A percentile compares a stretch with the other conserved stretches of the same genome.
Evolutionary conservation across 192 early-diverging fungal species (phyloP).

Genomic region (Linnemannia zychae): DNA sequence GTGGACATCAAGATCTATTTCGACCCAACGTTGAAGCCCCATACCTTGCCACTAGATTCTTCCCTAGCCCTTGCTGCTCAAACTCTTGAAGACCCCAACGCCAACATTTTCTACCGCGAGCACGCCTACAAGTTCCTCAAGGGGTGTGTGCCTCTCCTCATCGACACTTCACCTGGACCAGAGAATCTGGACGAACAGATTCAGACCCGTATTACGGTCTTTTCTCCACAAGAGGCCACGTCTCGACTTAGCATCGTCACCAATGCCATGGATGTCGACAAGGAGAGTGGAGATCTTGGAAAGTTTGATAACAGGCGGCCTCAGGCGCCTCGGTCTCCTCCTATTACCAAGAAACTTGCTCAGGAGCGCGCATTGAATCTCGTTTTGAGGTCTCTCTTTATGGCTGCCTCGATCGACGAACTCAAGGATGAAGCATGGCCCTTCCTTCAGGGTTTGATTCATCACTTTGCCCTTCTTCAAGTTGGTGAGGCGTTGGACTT

Average conservation of each 20-base stretch:
- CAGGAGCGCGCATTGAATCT: constrained; percentile 75
- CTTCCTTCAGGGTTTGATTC: constrained; percentile 74
- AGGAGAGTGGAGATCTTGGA: constrained; percentile 49
- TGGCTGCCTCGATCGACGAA: constrained; percentile 69
- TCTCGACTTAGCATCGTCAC: constrained; percentile 13
- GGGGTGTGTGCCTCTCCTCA: constrained; percentile 72
- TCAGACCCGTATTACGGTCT: constrained; percentile 46
- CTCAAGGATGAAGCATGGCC: constrained; percentile 73
- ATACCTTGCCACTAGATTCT: constrained; percentile 72
- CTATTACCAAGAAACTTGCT: constrained; percentile 69
- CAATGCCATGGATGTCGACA: constrained; percentile 59
- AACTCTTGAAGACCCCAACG: constrained; percentile 67
- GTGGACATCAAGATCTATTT: constrained; percentile 74
- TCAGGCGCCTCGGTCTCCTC: constrained; percentile 48
- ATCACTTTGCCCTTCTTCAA: constrained; percentile 83
- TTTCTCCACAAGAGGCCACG: constrained; percentile 34
- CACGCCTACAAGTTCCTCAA: constrained; percentile 79
- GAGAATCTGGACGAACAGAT: constrained; percentile 61
- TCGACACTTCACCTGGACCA: constrained; percentile 72
- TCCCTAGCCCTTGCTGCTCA: constrained; percentile 64
- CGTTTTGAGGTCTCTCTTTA: constrained; percentile 75
- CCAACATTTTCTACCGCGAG: constrained; percentile 65
- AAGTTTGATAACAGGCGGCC: constrained; percentile 40
- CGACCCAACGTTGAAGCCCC: constrained; percentile 60
- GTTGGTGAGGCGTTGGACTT: constrained; percentile 76